Evolutionary conservation across 2,329 filamentous ascomycete species (phyloP), one percentile per base, ranked within the genome.

Genomic region (Talaromyces sp.): DNA sequence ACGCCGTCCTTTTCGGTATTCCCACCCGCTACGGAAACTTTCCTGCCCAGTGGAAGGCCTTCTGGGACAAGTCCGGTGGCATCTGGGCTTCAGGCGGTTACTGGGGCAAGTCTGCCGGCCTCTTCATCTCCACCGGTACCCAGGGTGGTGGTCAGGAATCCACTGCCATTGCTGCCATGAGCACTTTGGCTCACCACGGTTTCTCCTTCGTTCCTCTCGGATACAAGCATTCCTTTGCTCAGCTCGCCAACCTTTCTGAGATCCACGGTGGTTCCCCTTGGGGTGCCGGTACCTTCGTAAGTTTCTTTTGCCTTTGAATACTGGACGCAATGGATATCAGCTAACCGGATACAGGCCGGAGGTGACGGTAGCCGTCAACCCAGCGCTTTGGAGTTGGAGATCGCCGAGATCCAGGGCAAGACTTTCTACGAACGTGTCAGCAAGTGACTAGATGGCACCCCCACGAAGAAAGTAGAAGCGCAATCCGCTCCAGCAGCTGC

Each of bases 11-110:
- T 67, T 85, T 98, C 71, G 95, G 95, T 69, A 95, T 98, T 76
- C 95, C 95, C 64, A 99, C 95, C 58, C 87, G 95, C 69, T 99
- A 91, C 81, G 95, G 95, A 71, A 98, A 96, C 86, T 96, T 96
- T 84, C 93, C 93, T 56, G 91, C 89, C 18, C 95, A 99, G 81
- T 97, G 90, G 90, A 97, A 95, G 84, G 79, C 76, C 61, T 82
- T 81, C 75, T 96, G 92, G 90, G 95, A 99, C 83, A 85, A 86
- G 79, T 93, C 92, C 25, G 93, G 93, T 73, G 83, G 84, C 69
- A 90, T 95, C 78, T 98, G 95, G 95, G 80, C 83, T 65, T 77
- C 79, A 14, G 93, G 93, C 66, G 86, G 82, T 69, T 93, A 84
- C 83, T 86, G 83, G 79, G 93, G 93, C 81, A 98, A 98, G 84